Evolutionary conservation across 73 alveolate genomes (phyloP).

Genomic region (Tetrahymena malaccensis): DNA sequence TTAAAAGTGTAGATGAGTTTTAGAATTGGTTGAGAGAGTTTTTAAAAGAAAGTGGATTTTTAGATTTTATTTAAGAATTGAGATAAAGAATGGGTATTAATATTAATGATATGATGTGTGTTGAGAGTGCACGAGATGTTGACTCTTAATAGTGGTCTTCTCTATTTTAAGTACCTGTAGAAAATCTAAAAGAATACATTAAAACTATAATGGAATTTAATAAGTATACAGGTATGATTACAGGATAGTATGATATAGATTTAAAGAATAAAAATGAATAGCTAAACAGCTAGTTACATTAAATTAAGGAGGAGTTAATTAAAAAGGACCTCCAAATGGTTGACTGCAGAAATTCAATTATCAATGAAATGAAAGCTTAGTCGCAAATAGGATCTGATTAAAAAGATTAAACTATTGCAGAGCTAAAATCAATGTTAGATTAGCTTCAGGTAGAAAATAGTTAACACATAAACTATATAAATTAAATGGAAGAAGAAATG

Average conservation of each 20-base stretch:
- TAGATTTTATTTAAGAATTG: background rate
- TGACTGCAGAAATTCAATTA: background rate
- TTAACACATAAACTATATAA: background rate
- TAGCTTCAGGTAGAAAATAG: background rate
- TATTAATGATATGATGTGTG: background rate
- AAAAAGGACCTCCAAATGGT: background rate
- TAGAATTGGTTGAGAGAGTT: background rate
- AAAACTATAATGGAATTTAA: background rate
- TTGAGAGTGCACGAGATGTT: background rate
- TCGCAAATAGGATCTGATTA: background rate
- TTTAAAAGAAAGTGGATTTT: background rate
- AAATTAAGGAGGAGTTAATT: background rate
- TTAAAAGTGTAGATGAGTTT: background rate
- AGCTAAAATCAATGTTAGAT: background rate
- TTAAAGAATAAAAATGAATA: background rate
- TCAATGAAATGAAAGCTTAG: background rate
- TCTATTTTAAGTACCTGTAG: background rate
- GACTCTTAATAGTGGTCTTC: background rate
- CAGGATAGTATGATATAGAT: background rate
- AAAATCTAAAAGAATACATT: background rate
- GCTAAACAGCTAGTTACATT: background rate
- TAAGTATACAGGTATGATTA: background rate
- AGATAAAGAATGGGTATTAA: background rate
- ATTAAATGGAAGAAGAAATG: background rate
- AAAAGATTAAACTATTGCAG: background rate